Percentiles rank a stretch among this genome's conserved stretches.
These are phyloP conservation scores for Russula compacta DNA, from an alignment of 768 basidiomycete genomes.

Conservation along the genomic window DNA sequence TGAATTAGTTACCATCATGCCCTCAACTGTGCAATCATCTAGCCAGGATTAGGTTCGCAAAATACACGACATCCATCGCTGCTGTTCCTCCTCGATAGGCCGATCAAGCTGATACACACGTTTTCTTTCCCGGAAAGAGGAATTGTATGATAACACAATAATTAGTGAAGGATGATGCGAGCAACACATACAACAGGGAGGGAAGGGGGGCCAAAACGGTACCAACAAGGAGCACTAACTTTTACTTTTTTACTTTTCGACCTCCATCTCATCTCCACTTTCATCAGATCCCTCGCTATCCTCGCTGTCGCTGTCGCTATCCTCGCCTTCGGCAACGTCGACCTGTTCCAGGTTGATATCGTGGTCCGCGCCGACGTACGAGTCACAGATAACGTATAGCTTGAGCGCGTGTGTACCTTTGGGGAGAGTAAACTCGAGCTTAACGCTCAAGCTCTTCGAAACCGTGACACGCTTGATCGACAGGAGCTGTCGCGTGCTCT, in stretches of 20 bases:
- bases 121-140: not conserved
- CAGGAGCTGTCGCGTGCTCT: slow-evolving; percentile 70
- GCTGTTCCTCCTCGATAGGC: not conserved
- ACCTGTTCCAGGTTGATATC: slow-evolving; percentile 77
- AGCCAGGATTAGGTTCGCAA: too few relatives aligned
- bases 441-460: slow-evolving; percentile 58
- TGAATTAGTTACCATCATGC: slow-evolving; percentile 39
- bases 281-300: slow-evolving; percentile 40
- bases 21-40: slow-evolving; percentile 37
- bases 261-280: slow-evolving; percentile 56
- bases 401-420: slow-evolving; percentile 78
- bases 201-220: not conserved
- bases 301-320: slow-evolving; percentile 54
- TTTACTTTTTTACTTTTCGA: slow-evolving; percentile 23
- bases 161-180: not conserved
- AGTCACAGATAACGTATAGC: slow-evolving; percentile 88
- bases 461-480: slow-evolving; percentile 85
- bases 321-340: slow-evolving; percentile 86
- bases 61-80: too few relatives aligned
- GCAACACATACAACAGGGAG: not conserved
- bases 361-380: slow-evolving; percentile 87
- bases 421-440: slow-evolving; percentile 82
- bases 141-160: not conserved
- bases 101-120: not conserved
- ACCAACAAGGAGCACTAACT: not conserved